Evolutionary conservation across 305 asterid genomes (phyloP).

Genomic region (Rubia tinctorum): DNA sequence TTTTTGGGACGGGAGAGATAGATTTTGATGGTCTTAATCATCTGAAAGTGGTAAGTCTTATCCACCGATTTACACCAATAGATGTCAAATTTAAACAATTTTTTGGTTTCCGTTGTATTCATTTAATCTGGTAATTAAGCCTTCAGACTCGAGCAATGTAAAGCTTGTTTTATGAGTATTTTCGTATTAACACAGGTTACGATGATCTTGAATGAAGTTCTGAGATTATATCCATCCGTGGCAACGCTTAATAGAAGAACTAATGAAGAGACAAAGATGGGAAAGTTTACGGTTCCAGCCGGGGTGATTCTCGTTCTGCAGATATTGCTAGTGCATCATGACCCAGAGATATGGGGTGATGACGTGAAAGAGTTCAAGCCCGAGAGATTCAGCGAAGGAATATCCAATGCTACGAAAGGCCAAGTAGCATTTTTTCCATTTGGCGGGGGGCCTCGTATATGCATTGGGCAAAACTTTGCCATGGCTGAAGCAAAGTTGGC

Average conservation of each 20-base stretch:
- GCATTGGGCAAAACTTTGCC: conserved; percentile 24
- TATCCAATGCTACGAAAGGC: conserved; percentile 39
- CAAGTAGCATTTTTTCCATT: conserved; percentile 18
- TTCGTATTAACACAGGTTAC: conserved; percentile 26
- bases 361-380: conserved; percentile 48
- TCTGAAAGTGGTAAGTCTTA: conserved; percentile 33
- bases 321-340: conserved; percentile 20
- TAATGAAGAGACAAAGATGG: conserved; percentile 23
- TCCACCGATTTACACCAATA: background rate
- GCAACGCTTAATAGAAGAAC: conserved; percentile 9
- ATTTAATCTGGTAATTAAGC: background rate
- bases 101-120: background rate
- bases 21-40: conserved; percentile 30
- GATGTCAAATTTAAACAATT: background rate
- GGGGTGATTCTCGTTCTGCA: conserved; percentile 27
- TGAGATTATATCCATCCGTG: conserved; percentile 46
- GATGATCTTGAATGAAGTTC: conserved; percentile 46
- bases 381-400: conserved; percentile 44
- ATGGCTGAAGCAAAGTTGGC: conserved; percentile 23
- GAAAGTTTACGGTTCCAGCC: conserved; percentile 28
- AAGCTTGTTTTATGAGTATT: background rate
- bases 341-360: conserved; percentile 42
- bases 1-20: conserved; percentile 22
- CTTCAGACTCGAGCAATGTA: background rate
- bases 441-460: conserved; percentile 21